These are phyloP conservation scores for Oehlia diaphana DNA, from an alignment of 192 early-diverging fungal species.

Conservation along the genomic window DNA sequence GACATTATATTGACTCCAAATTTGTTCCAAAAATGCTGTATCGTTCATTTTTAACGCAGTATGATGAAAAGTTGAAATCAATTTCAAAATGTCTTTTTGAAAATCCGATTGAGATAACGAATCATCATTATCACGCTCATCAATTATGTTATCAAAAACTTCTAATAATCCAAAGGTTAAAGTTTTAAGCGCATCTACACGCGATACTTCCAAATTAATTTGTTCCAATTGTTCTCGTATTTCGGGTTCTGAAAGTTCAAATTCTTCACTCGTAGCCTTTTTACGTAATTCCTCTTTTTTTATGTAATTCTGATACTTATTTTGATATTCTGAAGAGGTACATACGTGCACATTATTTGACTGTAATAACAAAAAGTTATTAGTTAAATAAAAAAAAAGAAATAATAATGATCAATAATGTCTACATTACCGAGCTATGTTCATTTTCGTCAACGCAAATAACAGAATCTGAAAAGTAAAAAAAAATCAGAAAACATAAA, in stretches of 20 bases:
- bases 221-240: neutral
- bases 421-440: neutral
- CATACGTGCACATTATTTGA: neutral
- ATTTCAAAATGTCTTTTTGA: neutral
- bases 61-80: neutral
- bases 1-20: neutral
- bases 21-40: neutral
- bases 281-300: neutral
- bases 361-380: neutral
- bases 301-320: constrained; percentile 1
- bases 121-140: neutral
- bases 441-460: neutral
- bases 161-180: neutral
- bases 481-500: neutral
- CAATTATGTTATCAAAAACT: neutral
- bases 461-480: neutral
- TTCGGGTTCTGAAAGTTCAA: neutral
- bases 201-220: neutral
- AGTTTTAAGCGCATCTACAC: neutral
- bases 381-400: neutral
- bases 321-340: neutral
- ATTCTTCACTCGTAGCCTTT: neutral
- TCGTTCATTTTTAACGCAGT: neutral
- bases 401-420: neutral
- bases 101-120: neutral